Evolutionary conservation across 345 rosid species (phyloP).

Genomic region (Trapa bicornis): DNA sequence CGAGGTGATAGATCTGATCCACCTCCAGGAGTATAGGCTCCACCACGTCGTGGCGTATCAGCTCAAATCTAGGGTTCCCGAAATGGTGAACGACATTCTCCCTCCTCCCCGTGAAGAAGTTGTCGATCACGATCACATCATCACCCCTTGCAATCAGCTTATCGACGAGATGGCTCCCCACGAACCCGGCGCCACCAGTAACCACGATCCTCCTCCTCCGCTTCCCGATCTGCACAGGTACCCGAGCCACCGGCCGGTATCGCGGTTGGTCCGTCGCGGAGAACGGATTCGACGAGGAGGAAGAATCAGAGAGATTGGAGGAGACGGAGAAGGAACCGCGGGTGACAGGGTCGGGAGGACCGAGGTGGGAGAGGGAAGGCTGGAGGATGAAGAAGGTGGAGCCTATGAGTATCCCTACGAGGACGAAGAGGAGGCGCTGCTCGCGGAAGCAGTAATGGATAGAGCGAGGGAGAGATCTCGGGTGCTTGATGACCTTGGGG

Average conservation of each 20-base stretch:
- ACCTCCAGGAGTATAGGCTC: conserved; percentile 94
- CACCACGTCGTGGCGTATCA: conserved; percentile 91
- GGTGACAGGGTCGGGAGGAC: conserved; percentile 24
- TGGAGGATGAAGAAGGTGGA: conserved; percentile 90
- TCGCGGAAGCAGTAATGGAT: conserved; percentile 71
- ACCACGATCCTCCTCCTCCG: conserved; percentile 74
- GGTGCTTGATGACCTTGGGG: conserved; percentile 53
- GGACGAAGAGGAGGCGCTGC: conserved; percentile 81
- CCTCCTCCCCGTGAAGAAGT: conserved; percentile 93
- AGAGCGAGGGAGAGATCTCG: conserved; percentile 84
- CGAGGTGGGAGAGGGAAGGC: conserved; percentile 69
- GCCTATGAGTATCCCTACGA: conserved; percentile 84
- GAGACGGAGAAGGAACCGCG: conserved; percentile 17
- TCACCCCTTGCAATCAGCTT: conserved; percentile 82
- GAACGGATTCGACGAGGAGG: background rate
- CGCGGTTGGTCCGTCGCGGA: conserved; percentile 9
- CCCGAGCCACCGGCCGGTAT: conserved; percentile 18
- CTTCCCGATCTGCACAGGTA: conserved; percentile 58
- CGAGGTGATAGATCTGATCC: conserved; percentile 97
- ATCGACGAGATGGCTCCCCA: conserved; percentile 93
- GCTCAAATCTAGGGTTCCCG: conserved; percentile 81
- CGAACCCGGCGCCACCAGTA: conserved; percentile 96
- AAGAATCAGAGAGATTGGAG: conserved; percentile 1
- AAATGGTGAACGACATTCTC: conserved; percentile 78
- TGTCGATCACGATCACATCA: conserved; percentile 90